Evolutionary conservation across 352 stramenopile genomes (phyloP), one percentile per base, ranked within the genome.

Genomic region (Phytophthora niederhauseri): DNA sequence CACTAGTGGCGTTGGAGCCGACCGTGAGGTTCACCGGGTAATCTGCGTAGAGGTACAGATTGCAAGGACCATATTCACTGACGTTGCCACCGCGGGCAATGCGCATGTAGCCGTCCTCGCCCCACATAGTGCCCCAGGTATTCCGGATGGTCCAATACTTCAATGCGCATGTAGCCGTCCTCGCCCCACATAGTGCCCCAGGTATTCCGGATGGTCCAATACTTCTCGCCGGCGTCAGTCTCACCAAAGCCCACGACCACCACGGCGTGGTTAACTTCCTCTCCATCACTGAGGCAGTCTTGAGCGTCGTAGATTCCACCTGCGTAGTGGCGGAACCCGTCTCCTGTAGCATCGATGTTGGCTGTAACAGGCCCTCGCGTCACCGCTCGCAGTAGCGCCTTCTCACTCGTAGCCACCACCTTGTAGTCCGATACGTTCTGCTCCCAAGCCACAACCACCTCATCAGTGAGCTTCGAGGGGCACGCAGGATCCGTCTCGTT

Each of bases 111-210:
- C 88, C 88, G 43, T 87, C 76, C 59, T 94, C 86, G 57, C 88
- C 89, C 91, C 90, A 97, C 85, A 96, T 95, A 1, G 85, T 88
- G 0, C 91, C 90, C 91, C 91, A 97, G 11, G 85, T 96, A 71
- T 97, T 97, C 20, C 92, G 92, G 22, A 97, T 76, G 57, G 96
- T 81, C 91, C 91, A 97, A 75, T 94, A 97, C 64, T 93, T 77
- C 1, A 34, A 96, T 90, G 50, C 86, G 86, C 77, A 96, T 94
- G 66, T 93, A 88, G 50, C 88, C 88, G 43, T 87, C 76, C 59
- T 94, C 86, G 57, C 88, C 89, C 91, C 90, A 97, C 85, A 96
- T 95, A 1, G 85, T 88, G 0, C 91, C 90, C 91, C 91, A 97
- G 11, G 85, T 96, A 71, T 97, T 97, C 20, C 92, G 92, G 22